Percentiles rank a stretch among this genome's conserved stretches.
Conservation (phyloP, 192 early-diverging fungal species). For the Coemansia sp. region DNA sequence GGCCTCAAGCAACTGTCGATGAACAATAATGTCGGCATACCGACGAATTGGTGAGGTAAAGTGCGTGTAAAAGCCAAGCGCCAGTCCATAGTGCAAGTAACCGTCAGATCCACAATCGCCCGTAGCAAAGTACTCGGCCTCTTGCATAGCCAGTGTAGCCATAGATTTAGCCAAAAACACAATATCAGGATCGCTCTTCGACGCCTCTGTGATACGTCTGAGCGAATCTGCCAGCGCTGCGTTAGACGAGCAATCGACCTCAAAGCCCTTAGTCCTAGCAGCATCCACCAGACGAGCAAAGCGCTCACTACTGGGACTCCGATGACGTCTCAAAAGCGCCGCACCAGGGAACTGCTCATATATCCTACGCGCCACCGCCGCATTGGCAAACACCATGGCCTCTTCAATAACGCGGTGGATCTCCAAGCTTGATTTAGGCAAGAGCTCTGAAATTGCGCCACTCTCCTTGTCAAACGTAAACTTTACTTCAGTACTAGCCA, state of each 20-base stretch:
- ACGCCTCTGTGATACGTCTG: slow-evolving; percentile 38
- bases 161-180: slow-evolving; percentile 68
- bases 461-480: slow-evolving; percentile 66
- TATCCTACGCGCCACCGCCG: slow-evolving; percentile 65
- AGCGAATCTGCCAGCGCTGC: slow-evolving; percentile 65
- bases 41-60: slow-evolving; percentile 82
- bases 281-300: slow-evolving; percentile 66
- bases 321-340: slow-evolving; percentile 72
- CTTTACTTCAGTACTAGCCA: slow-evolving; percentile 75
- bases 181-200: slow-evolving; percentile 58
- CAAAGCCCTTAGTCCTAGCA: slow-evolving; percentile 61
- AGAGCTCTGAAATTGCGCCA: slow-evolving; percentile 64
- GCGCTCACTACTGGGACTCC: slow-evolving; percentile 62
- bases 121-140: slow-evolving; percentile 72
- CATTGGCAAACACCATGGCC: slow-evolving; percentile 81
- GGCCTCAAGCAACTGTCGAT: slow-evolving; percentile 66
- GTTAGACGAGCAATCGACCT: slow-evolving; percentile 69
- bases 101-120: slow-evolving; percentile 49
- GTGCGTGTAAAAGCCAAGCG: slow-evolving; percentile 77
- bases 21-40: slow-evolving; percentile 81
- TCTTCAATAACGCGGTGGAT: slow-evolving; percentile 78
- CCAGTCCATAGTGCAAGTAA: slow-evolving; percentile 75
- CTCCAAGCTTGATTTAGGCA: slow-evolving; percentile 67
- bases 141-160: slow-evolving; percentile 77
- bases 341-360: slow-evolving; percentile 59